Conservation (phyloP, 176 grass and related monocot species). For the Triticum timopheevii region DNA sequence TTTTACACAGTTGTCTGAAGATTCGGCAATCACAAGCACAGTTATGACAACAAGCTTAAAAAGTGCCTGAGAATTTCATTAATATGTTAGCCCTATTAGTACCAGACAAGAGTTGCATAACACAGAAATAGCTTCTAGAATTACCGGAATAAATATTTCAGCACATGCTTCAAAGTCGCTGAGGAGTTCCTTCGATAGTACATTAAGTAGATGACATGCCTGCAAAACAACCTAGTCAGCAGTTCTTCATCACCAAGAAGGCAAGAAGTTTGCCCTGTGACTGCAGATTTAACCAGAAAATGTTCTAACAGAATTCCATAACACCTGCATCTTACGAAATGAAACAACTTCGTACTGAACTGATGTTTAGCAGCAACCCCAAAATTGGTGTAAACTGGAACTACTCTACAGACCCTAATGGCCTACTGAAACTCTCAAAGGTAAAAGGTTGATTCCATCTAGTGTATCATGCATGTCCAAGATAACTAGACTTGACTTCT, state of each 20-base stretch:
- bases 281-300: constrained; percentile 21
- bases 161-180: constrained; percentile 84
- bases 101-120: constrained; percentile 12
- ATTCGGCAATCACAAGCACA: constrained; percentile 92
- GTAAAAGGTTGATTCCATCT: constrained; percentile 14
- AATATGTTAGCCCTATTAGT: constrained; percentile 27
- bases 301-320: background rate
- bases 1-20: constrained; percentile 87
- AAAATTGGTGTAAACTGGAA: constrained; percentile 8
- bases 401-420: background rate
- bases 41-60: constrained; percentile 98
- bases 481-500: too few relatives aligned
- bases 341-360: background rate
- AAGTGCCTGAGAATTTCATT: constrained; percentile 54
- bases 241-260: background rate
- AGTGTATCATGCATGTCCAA: too few relatives aligned
- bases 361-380: background rate
- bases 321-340: background rate
- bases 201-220: constrained; percentile 82
- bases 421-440: background rate
- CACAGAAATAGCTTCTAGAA: constrained; percentile 30
- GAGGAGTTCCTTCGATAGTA: constrained; percentile 86
- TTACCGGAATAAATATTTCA: constrained; percentile 94
- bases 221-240: constrained; percentile 28
- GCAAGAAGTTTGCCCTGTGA: constrained; percentile 4